Conservation (phyloP, 805 yeast species). For the Priceomyces haplophilus region DNA sequence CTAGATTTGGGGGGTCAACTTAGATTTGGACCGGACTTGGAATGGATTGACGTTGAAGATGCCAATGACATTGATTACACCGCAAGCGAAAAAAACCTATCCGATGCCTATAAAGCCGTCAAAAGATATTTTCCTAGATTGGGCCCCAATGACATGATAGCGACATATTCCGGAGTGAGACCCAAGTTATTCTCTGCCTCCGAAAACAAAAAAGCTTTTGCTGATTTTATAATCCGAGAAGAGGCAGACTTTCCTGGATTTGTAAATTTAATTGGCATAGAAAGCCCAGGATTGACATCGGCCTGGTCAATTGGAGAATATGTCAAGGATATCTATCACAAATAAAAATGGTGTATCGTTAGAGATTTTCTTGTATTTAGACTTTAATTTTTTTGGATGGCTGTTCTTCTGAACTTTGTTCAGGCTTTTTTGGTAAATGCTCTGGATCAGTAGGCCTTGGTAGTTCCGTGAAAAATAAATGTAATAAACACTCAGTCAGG, state of each 20-base stretch:
- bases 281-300: constrained; percentile 86
- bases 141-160: constrained; percentile 47
- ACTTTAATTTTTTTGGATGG: constrained; percentile 19
- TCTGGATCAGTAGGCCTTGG: constrained; percentile 75
- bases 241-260: constrained; percentile 76
- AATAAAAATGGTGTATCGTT: constrained; percentile 4
- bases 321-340: constrained; percentile 41
- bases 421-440: constrained; percentile 52
- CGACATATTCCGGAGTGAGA: constrained; percentile 78
- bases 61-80: constrained; percentile 42
- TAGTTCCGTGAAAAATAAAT: constrained; percentile 65
- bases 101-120: constrained; percentile 57
- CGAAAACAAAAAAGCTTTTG: constrained; percentile 41
- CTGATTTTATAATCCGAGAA: constrained; percentile 70
- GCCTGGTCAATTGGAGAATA: constrained; percentile 79
- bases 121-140: constrained; percentile 62
- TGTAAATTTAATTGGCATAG: constrained; percentile 77
- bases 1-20: constrained; percentile 77
- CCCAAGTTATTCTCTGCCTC: constrained; percentile 64
- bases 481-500: constrained; percentile 59
- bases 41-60: constrained; percentile 56
- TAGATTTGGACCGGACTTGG: constrained; percentile 85
- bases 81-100: constrained; percentile 48
- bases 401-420: constrained; percentile 14
- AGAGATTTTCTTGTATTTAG: constrained; percentile 2